Percentiles rank a stretch among this genome's conserved stretches.
Conservation (phyloP, 768 basidiomycete species). For the Podaxis sp. region DNA sequence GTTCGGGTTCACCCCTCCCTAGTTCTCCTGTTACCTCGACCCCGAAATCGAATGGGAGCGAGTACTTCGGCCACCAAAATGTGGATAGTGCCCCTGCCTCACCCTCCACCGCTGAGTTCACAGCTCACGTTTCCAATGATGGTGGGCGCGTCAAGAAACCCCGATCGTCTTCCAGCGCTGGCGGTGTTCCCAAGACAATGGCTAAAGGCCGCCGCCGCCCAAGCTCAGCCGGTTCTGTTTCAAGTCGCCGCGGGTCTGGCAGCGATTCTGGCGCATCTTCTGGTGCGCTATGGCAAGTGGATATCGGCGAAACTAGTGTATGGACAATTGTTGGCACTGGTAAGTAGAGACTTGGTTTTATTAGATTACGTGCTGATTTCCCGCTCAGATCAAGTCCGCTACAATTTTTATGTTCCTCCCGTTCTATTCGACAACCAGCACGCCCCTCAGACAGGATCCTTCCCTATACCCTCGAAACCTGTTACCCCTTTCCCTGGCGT, state of each 20-base stretch:
- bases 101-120: conserved; percentile 64
- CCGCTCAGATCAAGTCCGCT: conserved; percentile 75
- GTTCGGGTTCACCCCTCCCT: conserved; percentile 58
- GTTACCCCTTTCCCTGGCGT: conserved; percentile 84
- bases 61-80: conserved; percentile 58
- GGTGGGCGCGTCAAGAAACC: conserved; percentile 85
- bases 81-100: conserved; percentile 66
- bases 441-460: conserved; percentile 64
- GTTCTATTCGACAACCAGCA: conserved; percentile 78
- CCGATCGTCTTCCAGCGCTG: conserved; percentile 71
- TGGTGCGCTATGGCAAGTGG: conserved; percentile 82
- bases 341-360: conserved; percentile 28
- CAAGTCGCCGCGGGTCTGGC: conserved; percentile 62
- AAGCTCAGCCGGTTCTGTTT: conserved; percentile 69
- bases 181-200: conserved; percentile 49
- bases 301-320: conserved; percentile 90
- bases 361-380: conserved; percentile 15
- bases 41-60: conserved; percentile 45
- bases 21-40: conserved; percentile 68
- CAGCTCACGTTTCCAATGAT: conserved; percentile 55
- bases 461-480: conserved; percentile 76
- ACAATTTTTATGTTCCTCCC: conserved; percentile 91
- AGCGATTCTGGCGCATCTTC: conserved; percentile 70
- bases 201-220: conserved; percentile 65
- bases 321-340: conserved; percentile 95